Base-by-base conservation (phyloP, 208 protist species). In the Wallacemonas collosoma region DNA sequence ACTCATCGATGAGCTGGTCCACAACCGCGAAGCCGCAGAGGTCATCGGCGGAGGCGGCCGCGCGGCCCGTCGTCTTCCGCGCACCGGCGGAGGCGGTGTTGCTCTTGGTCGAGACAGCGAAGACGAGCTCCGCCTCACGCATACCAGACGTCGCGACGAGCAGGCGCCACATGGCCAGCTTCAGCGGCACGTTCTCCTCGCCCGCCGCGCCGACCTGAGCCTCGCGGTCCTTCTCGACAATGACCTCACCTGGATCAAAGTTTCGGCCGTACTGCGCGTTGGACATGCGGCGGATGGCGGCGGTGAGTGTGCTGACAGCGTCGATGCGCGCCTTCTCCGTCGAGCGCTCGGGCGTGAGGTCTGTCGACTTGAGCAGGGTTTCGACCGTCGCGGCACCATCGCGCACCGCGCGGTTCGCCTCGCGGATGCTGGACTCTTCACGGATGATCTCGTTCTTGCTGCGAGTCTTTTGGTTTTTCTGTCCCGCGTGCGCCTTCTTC, bases 361-460 rank as follows among this genome's bases (percentile, higher is more conserved):
- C 85, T 2, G 81, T 82, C 57, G 73, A 80, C 68, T 83, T 80
- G 68, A 90, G 65, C n/a, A 83, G 74, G 11, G 81, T 70, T 41
- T 83, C 66, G 71, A 93, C 77, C 62, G 86, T 77, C 66, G 87
- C 76, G 14, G 50, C 68, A 71, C 75, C 82, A 47, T 86, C 77
- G 51, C 68, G 75, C 26, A 91, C 82, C 41, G 68, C 77, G 72
- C 71, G 75, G 68, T 85, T 86, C 38, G 88, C 88, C 12, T 85
- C 72, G 26, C 75, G 81, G 56, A 93, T 43, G 75, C 88, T 92
- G 7, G 78, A 70, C 72, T 84, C 77, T 69, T 93, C 88, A 44
- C 88, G 87, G 48, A 95, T 95, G 63, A 87, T 69, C 73, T 95
- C 91, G 44, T 93, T 87, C 64, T 88, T 88, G 70, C 83, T 89